A percentile compares a stretch with the other conserved stretches of the same genome.
phyloP scores from a whole-genome alignment of 345 rosid species.

The Heritiera fomes region DNA sequence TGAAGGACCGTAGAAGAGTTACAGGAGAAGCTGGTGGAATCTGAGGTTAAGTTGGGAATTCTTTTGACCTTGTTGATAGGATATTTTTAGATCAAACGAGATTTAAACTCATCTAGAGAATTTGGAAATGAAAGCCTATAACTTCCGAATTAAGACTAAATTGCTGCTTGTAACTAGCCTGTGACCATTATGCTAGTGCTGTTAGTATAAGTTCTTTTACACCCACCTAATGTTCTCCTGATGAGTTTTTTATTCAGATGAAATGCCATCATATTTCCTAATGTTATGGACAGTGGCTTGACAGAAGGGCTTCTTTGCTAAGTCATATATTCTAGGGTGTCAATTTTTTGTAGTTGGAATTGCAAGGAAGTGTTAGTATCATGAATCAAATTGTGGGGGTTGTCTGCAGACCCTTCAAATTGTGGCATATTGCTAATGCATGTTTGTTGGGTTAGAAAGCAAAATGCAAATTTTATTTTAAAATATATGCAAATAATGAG shows the following conservation, averaged over 20 bases:
- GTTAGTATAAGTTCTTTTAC: not conserved
- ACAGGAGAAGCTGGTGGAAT: not conserved
- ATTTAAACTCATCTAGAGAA: slow-evolving; percentile 1
- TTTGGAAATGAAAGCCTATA: not conserved
- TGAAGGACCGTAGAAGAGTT: not conserved
- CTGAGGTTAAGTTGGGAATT: slow-evolving; percentile 1
- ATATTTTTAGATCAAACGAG: not conserved
- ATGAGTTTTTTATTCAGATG: not conserved
- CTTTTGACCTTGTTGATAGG: slow-evolving; percentile 8
- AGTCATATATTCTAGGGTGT: not conserved
- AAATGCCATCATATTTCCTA: not conserved
- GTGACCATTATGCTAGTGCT: not conserved
- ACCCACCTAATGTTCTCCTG: not conserved
- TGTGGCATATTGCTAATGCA: not conserved
- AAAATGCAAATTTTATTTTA: not conserved
- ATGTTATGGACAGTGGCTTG: not conserved
- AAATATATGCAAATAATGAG: not conserved
- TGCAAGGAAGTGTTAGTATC: not conserved
- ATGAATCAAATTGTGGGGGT: not conserved
- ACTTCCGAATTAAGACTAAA: not conserved
- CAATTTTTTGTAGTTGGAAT: not conserved
- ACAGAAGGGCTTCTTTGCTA: not conserved
- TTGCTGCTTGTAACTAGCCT: not conserved
- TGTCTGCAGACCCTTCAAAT: not conserved
- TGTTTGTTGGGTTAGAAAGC: not conserved